Evolutionary conservation across 73 alveolate species (phyloP).

Genomic region (Durusdinium trenchii): DNA sequence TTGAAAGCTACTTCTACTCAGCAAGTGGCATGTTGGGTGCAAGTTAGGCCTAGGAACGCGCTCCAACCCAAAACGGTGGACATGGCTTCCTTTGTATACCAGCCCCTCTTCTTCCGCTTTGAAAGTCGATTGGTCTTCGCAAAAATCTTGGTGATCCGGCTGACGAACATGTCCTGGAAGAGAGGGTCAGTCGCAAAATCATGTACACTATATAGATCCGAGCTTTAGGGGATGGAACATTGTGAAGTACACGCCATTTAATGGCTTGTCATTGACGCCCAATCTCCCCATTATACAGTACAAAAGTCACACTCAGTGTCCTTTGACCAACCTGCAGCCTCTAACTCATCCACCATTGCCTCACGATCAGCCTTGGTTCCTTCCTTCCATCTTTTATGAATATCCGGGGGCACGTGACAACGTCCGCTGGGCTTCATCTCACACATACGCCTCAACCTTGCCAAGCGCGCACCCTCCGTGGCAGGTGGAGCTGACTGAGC

Average conservation of each 20-base stretch:
- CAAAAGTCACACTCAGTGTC: neutral
- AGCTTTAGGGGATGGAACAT: neutral
- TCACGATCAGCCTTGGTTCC: neutral
- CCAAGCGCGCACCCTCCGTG: neutral
- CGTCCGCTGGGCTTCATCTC: conserved; percentile 12
- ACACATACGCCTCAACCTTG: neutral
- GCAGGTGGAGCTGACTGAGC: neutral
- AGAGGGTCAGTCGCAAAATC: neutral
- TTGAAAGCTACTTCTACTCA: too few species aligned
- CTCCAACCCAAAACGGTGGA: neutral
- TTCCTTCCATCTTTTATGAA: neutral
- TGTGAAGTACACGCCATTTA: neutral
- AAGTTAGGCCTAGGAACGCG: conserved; percentile 8
- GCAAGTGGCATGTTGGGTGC: neutral
- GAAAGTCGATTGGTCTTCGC: neutral
- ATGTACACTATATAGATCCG: neutral
- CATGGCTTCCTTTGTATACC: conserved; percentile 34
- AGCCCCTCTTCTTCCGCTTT: neutral
- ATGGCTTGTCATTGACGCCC: neutral
- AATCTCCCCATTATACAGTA: neutral
- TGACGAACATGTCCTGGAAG: conserved; percentile 5
- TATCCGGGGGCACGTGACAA: neutral
- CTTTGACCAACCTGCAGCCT: neutral
- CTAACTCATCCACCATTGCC: neutral
- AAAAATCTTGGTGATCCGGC: neutral